phyloP scores from a whole-genome alignment of 2,329 filamentous ascomycete genomes.

The Fusarium circinatum region DNA sequence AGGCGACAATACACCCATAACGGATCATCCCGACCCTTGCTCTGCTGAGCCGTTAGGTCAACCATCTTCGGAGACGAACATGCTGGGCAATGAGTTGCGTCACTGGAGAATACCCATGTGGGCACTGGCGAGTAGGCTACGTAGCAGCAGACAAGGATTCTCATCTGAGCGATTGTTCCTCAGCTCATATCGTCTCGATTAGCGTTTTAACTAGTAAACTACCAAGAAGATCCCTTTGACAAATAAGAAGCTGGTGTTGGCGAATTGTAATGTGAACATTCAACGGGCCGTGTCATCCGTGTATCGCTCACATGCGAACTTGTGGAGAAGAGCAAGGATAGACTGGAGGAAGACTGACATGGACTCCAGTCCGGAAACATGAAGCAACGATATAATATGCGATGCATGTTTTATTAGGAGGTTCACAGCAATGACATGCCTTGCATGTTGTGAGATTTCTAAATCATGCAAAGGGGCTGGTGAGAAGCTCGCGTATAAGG shows the following conservation, averaged over 20 bases:
- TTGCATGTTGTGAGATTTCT: neutral
- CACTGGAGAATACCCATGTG: neutral
- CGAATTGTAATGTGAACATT: constrained; percentile 8
- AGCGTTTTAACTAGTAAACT: neutral
- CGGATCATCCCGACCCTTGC: neutral
- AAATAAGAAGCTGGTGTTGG: constrained; percentile 12
- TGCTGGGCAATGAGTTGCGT: neutral
- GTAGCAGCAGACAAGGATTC: neutral
- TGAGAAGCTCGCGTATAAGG: neutral
- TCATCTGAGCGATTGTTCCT: neutral
- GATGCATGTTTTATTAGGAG: constrained; percentile 32
- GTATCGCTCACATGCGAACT: neutral
- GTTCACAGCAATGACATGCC: neutral
- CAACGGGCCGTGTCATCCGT: constrained; percentile 12
- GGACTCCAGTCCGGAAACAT: neutral
- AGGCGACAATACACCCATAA: neutral
- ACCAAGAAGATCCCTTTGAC: neutral
- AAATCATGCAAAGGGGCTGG: neutral
- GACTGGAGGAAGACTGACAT: neutral
- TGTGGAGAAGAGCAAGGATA: constrained; percentile 6
- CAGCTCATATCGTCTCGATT: constrained; percentile 1
- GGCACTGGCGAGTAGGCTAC: neutral
- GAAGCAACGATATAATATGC: constrained; percentile 1
- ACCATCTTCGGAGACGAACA: neutral
- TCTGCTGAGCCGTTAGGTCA: neutral